Conservation (phyloP, 163 green algal species). For the Chlorella variabilis region DNA sequence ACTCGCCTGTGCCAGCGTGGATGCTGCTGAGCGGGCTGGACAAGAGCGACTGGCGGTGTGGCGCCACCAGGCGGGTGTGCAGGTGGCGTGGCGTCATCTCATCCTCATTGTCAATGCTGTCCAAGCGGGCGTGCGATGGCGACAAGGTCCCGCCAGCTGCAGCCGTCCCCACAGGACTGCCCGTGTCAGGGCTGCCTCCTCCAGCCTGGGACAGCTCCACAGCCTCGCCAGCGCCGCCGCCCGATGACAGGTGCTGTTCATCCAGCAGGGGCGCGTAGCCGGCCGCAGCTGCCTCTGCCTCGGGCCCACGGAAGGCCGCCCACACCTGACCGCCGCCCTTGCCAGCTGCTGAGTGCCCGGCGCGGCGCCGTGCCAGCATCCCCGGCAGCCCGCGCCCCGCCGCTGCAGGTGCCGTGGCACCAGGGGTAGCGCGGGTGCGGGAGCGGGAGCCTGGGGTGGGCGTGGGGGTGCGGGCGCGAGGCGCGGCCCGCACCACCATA, state of each 20-base stretch:
- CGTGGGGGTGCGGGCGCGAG: not conserved
- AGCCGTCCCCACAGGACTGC: not conserved
- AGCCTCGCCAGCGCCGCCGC: not conserved
- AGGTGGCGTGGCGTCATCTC: constrained; percentile 12
- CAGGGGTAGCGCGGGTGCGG: not conserved
- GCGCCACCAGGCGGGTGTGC: constrained; percentile 30
- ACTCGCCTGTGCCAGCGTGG: constrained; percentile 50
- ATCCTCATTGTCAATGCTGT: constrained; percentile 2
- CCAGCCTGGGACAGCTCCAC: constrained; percentile 4
- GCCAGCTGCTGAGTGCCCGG: not conserved
- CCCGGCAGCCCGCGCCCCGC: not conserved
- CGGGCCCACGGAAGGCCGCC: constrained; percentile 15
- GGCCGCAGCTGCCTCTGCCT: not conserved
- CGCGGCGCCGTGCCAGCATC: not conserved
- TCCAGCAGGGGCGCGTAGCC: constrained; percentile 5
- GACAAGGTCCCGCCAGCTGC: not conserved
- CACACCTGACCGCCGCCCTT: constrained; percentile 18
- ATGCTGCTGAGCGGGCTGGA: constrained; percentile 42
- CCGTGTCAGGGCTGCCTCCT: not conserved
- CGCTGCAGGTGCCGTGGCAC: not conserved
- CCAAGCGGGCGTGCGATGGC: not conserved
- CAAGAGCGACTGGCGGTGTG: constrained; percentile 43
- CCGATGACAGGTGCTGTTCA: not conserved
- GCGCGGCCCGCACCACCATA: constrained; percentile 1
- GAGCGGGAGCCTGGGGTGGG: not conserved